Conservation (phyloP, 148 eudicot genomes). For the Silene uniflora region DNA sequence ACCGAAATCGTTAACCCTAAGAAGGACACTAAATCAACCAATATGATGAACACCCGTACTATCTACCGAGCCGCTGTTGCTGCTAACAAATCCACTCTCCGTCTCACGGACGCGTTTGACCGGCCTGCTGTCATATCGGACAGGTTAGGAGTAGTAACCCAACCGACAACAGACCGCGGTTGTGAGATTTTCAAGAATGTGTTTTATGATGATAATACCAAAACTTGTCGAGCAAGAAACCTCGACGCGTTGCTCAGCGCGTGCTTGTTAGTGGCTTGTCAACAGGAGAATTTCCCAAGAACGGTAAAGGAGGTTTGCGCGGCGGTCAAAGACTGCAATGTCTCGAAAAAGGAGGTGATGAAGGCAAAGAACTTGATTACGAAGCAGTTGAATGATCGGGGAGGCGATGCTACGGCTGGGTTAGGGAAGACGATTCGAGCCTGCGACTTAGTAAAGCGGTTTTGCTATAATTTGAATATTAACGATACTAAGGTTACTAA, state of each 20-base stretch:
- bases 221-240: constrained; percentile 8
- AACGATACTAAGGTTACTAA: background rate
- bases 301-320: constrained; percentile 24
- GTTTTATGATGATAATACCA: background rate
- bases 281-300: constrained; percentile 3
- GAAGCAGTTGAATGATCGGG: constrained; percentile 1
- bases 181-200: constrained; percentile 11
- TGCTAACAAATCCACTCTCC: background rate
- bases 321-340: background rate
- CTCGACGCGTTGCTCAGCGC: constrained; percentile 10
- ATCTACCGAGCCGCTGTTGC: too few species aligned
- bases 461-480: constrained; percentile 17
- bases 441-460: constrained; percentile 9
- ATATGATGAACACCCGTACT: too few species aligned
- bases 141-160: background rate
- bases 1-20: constrained; percentile 51
- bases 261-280: constrained; percentile 22
- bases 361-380: constrained; percentile 6
- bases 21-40: constrained; percentile 8
- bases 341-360: constrained; percentile 4
- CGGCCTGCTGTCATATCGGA: constrained; percentile 4
- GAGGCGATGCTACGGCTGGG: background rate
- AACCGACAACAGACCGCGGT: background rate
- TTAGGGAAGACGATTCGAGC: background rate
- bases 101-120: background rate